Conservation (phyloP, 2,329 filamentous ascomycete species). For the Beauveria varroae region DNA sequence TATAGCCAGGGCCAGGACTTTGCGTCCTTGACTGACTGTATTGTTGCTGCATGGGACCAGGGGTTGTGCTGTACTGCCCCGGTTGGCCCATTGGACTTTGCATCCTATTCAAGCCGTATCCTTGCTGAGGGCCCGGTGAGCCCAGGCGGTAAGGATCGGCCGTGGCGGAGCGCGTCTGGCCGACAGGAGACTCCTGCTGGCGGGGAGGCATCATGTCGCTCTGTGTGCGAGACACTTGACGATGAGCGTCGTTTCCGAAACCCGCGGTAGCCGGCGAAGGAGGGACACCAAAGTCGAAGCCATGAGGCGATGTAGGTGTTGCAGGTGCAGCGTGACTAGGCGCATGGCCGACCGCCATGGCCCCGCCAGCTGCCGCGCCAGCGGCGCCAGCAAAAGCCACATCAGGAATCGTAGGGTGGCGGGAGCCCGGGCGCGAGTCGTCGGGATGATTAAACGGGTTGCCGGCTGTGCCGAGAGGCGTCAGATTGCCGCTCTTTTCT, state of each 20-base stretch:
- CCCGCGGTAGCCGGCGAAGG: neutral
- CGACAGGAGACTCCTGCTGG: neutral
- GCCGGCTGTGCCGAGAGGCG: conserved; percentile 6
- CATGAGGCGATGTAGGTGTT: conserved; percentile 6
- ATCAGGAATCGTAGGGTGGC: neutral
- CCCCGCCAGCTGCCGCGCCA: neutral
- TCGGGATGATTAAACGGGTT: conserved; percentile 7
- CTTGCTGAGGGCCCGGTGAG: conserved; percentile 13
- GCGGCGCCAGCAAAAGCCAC: neutral
- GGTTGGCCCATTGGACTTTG: conserved; percentile 11
- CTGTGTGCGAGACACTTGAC: conserved; percentile 11
- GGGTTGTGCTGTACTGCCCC: conserved; percentile 4
- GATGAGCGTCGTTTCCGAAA: neutral
- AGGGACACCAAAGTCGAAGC: conserved; percentile 11
- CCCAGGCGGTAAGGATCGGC: conserved; percentile 11
- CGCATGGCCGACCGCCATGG: neutral
- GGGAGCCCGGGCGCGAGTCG: conserved; percentile 5
- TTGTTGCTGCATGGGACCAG: conserved; percentile 7
- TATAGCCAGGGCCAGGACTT: conserved; percentile 8
- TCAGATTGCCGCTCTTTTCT: neutral
- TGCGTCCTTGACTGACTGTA: conserved; percentile 8
- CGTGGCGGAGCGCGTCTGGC: conserved; percentile 4
- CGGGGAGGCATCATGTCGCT: conserved; percentile 1
- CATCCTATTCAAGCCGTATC: conserved; percentile 11
- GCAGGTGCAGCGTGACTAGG: conserved; percentile 1